Evolutionary conservation across 352 stramenopile genomes (phyloP), one percentile per base, ranked within the genome.

Genomic region (Phytopythium kandeliae): DNA sequence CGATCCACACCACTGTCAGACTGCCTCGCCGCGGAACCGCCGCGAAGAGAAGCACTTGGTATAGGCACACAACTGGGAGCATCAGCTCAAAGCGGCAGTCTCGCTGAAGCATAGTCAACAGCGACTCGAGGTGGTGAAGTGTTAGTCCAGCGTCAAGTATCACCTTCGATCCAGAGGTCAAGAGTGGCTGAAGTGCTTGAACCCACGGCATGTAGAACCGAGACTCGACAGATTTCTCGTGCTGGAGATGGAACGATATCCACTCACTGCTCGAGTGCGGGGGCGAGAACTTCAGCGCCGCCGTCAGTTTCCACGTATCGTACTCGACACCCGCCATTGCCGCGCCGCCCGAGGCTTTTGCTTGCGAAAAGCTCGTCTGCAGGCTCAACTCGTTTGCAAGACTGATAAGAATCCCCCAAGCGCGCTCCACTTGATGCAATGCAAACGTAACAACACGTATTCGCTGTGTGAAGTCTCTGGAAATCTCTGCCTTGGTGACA

Each of bases 201-300:
- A 48, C 21, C 79, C 79, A 90, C 22, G 59, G 43, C 52, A 68
- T 70, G 40, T 71, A 74, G 61, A 90, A 90, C 13, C 77, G 70
- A 46, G 59, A 69, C 8, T 60, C 37, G 11, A 25, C 19, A 37
- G 55, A 76, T 15, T 63, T 74, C 0, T 69, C 70, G 19, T 71
- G 63, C 13, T 75, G 57, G 30, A 70, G 42, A 28, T 84, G 79
- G 28, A 89, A 80, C 1, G 45, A n/a, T 34, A 78, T 38, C 80
- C 78, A 92, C 19, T 69, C 67, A 4, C 51, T 47, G 22, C 41
- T 61, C 9, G 48, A 65, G 21, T 28, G 16, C 9, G 59, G 74
- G 35, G 55, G 54, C 13, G 10, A 4, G n/a, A 56, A 72, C 41
- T 65, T 74, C 9, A 41, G 66, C 21, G 26, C 5, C 35, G 70